These are phyloP conservation scores for Juncus inflexus DNA, from an alignment of 176 grass and related monocot species.

Conservation along the genomic window DNA sequence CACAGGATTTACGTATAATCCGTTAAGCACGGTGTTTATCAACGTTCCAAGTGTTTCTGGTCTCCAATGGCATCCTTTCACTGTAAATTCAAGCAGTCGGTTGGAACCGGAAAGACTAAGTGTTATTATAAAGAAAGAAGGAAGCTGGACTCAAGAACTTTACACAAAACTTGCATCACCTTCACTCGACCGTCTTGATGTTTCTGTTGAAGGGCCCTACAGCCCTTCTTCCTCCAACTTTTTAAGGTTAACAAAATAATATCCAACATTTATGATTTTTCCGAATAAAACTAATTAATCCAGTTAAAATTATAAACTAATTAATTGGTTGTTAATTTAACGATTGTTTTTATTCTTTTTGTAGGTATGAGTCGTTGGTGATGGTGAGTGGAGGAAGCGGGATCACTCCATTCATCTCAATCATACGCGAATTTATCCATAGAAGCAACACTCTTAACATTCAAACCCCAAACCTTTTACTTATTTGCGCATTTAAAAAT, in stretches of 20 bases:
- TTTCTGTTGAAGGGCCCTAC: slow-evolving; percentile 64
- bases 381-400: slow-evolving; percentile 58
- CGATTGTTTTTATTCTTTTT: too few relatives aligned
- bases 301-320: too few relatives aligned
- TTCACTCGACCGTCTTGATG: slow-evolving; percentile 15
- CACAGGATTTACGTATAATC: slow-evolving; percentile 35
- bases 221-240: slow-evolving; percentile 30
- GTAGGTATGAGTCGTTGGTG: slow-evolving; percentile 34
- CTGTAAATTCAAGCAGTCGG: slow-evolving; percentile 46
- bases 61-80: slow-evolving; percentile 67
- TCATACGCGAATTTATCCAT: slow-evolving; percentile 44
- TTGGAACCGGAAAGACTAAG: slow-evolving; percentile 42
- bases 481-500: slow-evolving; percentile 47
- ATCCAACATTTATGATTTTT: slow-evolving; percentile 1
- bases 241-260: slow-evolving; percentile 21
- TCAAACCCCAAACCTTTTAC: slow-evolving; percentile 35
- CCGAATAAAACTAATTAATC: too few relatives aligned
- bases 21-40: slow-evolving; percentile 52
- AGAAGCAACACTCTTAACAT: slow-evolving; percentile 10
- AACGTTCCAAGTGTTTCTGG: slow-evolving; percentile 41
- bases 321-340: too few relatives aligned
- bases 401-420: slow-evolving; percentile 56
- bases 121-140: slow-evolving; percentile 54
- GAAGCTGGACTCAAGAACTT: slow-evolving; percentile 48
- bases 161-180: slow-evolving; percentile 22